Percentiles rank a stretch among this genome's conserved stretches.
These are phyloP conservation scores for Blastomyces emzantsi DNA, from an alignment of 2,329 filamentous ascomycete species.

Conservation along the genomic window DNA sequence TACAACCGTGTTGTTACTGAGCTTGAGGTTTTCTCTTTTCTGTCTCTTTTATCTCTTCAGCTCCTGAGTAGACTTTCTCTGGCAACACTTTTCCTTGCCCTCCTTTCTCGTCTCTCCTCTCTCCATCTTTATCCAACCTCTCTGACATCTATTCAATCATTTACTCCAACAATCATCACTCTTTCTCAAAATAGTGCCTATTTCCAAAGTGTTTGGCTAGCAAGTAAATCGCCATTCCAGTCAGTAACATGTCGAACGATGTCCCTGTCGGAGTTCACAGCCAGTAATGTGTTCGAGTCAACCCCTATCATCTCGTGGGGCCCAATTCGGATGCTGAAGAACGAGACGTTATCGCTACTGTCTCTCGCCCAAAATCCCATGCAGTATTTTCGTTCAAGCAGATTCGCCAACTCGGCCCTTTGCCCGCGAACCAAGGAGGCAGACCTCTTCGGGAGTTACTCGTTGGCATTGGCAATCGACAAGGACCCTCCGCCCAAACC, in stretches of 20 bases:
- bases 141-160: neutral
- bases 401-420: conserved; percentile 10
- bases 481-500: neutral
- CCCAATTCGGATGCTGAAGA: conserved; percentile 1
- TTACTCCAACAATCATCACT: neutral
- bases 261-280: neutral
- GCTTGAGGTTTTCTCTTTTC: no score
- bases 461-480: conserved; percentile 6
- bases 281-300: conserved; percentile 8
- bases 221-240: neutral
- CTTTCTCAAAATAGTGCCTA: neutral
- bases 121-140: neutral
- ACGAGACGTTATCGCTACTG: conserved; percentile 5
- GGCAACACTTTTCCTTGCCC: no score
- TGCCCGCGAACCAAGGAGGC: neutral
- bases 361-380: conserved; percentile 7
- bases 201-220: neutral
- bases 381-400: conserved; percentile 10
- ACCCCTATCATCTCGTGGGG: conserved; percentile 6
- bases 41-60: no score
- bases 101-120: neutral
- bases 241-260: neutral
- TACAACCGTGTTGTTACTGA: no score
- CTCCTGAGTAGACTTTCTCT: no score
- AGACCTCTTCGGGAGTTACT: conserved; percentile 9